Percentiles rank a stretch among this genome's conserved stretches.
phyloP scores from a whole-genome alignment of 345 rosid species.

The Atalantia buxifolia region DNA sequence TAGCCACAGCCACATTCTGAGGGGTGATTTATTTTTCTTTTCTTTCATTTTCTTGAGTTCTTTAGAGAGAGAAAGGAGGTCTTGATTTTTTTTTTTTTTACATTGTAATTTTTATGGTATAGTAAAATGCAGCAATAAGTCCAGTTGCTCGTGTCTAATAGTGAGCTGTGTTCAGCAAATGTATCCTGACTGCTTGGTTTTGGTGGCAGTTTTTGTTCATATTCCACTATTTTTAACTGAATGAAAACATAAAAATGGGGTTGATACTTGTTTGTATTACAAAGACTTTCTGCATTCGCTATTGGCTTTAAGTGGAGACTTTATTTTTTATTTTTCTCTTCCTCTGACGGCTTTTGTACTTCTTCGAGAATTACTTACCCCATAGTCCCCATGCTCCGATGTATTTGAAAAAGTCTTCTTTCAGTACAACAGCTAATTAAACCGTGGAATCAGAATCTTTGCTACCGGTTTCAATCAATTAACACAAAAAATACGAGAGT shows the following conservation, averaged over 20 bases:
- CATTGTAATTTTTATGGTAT: conserved; percentile 29
- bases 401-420: too few species aligned
- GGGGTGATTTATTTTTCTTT: conserved; percentile 27
- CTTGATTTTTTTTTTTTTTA: conserved; percentile 3
- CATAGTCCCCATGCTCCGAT: neutral
- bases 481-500: neutral
- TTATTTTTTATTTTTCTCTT: neutral
- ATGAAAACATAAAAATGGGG: neutral
- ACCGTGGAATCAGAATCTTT: neutral
- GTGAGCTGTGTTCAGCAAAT: conserved; percentile 4
- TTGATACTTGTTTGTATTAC: neutral
- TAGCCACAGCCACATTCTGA: conserved; percentile 28
- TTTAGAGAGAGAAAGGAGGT: conserved; percentile 18
- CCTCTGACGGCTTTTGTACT: neutral
- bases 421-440: too few species aligned
- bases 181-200: conserved; percentile 27
- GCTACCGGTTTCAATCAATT: neutral
- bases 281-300: neutral
- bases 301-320: neutral
- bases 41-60: conserved; percentile 15
- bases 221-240: conserved; percentile 3
- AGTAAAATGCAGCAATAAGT: conserved; percentile 45
- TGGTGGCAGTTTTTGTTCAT: conserved; percentile 17
- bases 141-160: conserved; percentile 37
- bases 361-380: neutral